phyloP scores from a whole-genome alignment of 2,329 filamentous ascomycete species.

The Colletotrichum chrysophilum region DNA sequence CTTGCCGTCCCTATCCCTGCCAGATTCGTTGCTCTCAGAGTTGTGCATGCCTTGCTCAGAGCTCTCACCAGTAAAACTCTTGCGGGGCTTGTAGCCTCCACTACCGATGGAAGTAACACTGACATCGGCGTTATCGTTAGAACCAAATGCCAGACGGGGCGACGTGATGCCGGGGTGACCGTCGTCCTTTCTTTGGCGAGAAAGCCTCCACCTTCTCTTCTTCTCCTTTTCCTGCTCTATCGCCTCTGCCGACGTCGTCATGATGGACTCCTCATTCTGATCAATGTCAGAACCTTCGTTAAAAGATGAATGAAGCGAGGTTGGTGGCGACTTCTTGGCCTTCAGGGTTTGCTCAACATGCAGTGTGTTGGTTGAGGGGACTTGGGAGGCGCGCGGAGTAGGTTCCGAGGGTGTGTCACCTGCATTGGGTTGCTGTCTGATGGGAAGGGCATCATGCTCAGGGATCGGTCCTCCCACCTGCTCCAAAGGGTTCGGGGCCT shows the following conservation, averaged over 20 bases:
- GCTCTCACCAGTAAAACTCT: slow-evolving; percentile 57
- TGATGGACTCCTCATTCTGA: slow-evolving; percentile 64
- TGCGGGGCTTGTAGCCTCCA: slow-evolving; percentile 51
- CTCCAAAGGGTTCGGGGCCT: slow-evolving; percentile 54
- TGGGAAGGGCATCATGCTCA: slow-evolving; percentile 15
- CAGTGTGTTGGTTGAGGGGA: slow-evolving; percentile 43
- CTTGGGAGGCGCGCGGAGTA: slow-evolving; percentile 52
- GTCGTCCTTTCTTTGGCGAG: slow-evolving; percentile 66
- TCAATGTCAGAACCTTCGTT: slow-evolving; percentile 87
- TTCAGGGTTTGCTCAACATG: slow-evolving; percentile 59
- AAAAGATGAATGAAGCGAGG: slow-evolving; percentile 76
- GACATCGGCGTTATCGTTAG: slow-evolving; percentile 66
- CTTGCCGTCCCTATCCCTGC: slow-evolving; percentile 42
- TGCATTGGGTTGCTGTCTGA: background rate
- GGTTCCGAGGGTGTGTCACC: slow-evolving; percentile 43
- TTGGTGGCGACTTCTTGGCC: slow-evolving; percentile 74
- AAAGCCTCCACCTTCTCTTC: slow-evolving; percentile 75
- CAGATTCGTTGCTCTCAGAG: slow-evolving; percentile 43
- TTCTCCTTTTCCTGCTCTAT: slow-evolving; percentile 67
- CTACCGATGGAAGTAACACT: slow-evolving; percentile 75
- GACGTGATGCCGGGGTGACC: slow-evolving; percentile 47
- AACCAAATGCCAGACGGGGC: slow-evolving; percentile 56
- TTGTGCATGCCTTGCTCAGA: slow-evolving; percentile 48
- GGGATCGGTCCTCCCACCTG: slow-evolving; percentile 20
- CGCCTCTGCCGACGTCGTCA: slow-evolving; percentile 29